These are phyloP conservation scores for Fraxinus cuspidata DNA, from an alignment of 257 asterid species.

Conservation along the genomic window DNA sequence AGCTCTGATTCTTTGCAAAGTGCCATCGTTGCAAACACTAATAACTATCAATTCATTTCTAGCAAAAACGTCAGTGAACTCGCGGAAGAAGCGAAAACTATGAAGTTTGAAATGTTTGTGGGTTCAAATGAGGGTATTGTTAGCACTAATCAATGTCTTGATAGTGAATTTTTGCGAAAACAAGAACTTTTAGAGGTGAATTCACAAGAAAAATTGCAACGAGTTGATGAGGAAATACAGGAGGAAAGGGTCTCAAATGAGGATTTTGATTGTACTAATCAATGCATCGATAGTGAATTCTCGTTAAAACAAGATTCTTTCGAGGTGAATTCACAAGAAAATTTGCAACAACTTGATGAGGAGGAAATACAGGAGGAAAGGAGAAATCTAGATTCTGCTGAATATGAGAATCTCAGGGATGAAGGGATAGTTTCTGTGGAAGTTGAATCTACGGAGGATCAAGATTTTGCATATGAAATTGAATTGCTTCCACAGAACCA, in stretches of 20 bases:
- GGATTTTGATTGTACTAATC: slow-evolving; percentile 26
- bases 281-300: slow-evolving; percentile 23
- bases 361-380: background rate
- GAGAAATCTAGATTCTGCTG: slow-evolving; percentile 15
- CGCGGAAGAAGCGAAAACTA: slow-evolving; percentile 43
- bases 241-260: slow-evolving; percentile 34
- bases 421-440: slow-evolving; percentile 27
- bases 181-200: background rate
- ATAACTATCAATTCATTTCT: slow-evolving; percentile 46
- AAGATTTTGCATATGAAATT: slow-evolving; percentile 49
- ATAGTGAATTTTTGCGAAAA: background rate
- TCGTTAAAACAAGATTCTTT: background rate
- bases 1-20: slow-evolving; percentile 46
- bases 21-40: slow-evolving; percentile 28
- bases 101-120: slow-evolving; percentile 53
- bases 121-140: slow-evolving; percentile 38
- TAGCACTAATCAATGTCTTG: slow-evolving; percentile 29
- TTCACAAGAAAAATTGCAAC: background rate
- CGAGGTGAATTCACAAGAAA: background rate
- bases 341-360: slow-evolving; percentile 2
- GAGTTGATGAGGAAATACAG: slow-evolving; percentile 1
- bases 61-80: slow-evolving; percentile 42
- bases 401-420: slow-evolving; percentile 6
- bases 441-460: slow-evolving; percentile 36
- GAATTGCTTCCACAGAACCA: slow-evolving; percentile 32